A percentile compares a stretch with the other conserved stretches of the same genome.
Conservation (phyloP, 169 alveolate species). For the Perkinsus marinus region DNA sequence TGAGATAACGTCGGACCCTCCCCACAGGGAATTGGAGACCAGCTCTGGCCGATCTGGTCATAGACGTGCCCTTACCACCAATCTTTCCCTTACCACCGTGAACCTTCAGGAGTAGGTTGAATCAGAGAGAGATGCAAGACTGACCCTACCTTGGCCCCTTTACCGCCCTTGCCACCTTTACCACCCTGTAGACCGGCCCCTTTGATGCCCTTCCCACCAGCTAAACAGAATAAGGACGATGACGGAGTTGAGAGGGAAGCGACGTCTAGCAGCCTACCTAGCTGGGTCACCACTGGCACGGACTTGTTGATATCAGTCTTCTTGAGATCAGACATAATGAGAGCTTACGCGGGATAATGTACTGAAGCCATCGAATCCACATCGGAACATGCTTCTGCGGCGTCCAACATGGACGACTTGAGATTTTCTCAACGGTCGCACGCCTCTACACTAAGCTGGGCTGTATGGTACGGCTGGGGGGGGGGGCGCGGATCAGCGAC, state of each 20-base stretch:
- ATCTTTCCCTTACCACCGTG: not conserved
- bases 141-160: not conserved
- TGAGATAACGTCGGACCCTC: slow-evolving; percentile 94
- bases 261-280: too few species aligned
- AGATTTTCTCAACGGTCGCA: too few species aligned
- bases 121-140: too few species aligned
- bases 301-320: not conserved
- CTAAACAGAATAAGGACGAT: not conserved
- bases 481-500: too few species aligned
- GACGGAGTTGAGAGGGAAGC: too few species aligned
- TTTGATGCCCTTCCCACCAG: not conserved
- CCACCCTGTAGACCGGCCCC: not conserved
- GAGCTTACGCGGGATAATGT: not conserved
- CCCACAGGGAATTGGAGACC: slow-evolving; percentile 99
- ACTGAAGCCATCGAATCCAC: not conserved
- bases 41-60: slow-evolving; percentile 95
- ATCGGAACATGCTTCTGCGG: too few species aligned
- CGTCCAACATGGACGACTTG: too few species aligned
- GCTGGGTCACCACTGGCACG: not conserved
- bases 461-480: too few species aligned
- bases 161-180: not conserved
- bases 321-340: not conserved
- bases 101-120: too few species aligned
- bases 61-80: slow-evolving; percentile 94
- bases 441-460: too few species aligned